Evolutionary conservation across 352 stramenopile genomes (phyloP), one percentile per base, ranked within the genome.

Genomic region (Phytophthora pistaciae): DNA sequence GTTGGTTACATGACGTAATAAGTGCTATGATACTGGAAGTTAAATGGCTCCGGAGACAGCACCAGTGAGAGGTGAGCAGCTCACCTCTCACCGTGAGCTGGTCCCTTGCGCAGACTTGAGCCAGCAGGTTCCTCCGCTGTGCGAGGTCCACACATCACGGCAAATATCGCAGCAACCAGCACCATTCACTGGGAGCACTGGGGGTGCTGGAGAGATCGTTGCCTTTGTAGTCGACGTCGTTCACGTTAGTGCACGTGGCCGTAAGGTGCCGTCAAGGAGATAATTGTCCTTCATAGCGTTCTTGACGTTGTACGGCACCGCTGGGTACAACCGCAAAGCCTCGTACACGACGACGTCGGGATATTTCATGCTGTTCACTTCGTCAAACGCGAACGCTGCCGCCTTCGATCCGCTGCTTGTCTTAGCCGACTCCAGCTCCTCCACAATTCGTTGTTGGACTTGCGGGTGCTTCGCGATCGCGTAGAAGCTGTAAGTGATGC

Each of bases 401-500:
- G 5, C 18, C 16, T 11, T 57, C 18, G 50, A 53, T 7, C 23
- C 36, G 13, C 5, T 38, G 5, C 18, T 56, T 44, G 46, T 16
- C 16, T 57, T 72, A 8, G 11, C 27, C 7, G 33, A 31, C n/a
- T 75, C 38, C 3, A 91, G 60, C 59, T 93, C 85, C n/a, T 78
- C 65, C n/a, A 86, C 44, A 31, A 90, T 87, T 72, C 85, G 80
- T 33, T 85, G 63, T 64, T 93, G 83, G 13, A 88, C 76, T 21
- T 70, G 54, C 13, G 86, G 85, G 55, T 94, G 63, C 21, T 62
- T 86, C 3, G 87, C 78, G 5, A 97, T 73, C 11, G 69, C 68
- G 61, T 97, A 96, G 49, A 96, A 87, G 29, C 75, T 75, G 75
- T 95, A 97, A 3, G 88, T 91, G 42, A 97, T 72, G 55, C 80